Conservation (phyloP, 495 filamentous ascomycete genomes). For the Podospora pseudopauciseta region DNA sequence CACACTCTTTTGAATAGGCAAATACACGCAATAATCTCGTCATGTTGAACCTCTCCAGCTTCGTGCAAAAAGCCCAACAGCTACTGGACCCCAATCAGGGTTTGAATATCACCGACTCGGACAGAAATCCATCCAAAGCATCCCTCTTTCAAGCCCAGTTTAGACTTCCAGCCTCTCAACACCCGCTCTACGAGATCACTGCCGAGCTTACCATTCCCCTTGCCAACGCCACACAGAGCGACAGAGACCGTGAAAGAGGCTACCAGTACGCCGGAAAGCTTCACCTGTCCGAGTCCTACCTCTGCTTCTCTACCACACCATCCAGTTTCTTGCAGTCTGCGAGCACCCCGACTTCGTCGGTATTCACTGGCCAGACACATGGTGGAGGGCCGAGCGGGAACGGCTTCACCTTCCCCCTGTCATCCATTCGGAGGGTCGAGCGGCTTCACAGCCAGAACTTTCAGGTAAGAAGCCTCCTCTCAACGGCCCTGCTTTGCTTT, state of each 20-base stretch:
- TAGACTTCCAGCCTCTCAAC: conserved; percentile 86
- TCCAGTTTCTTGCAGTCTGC: conserved; percentile 80
- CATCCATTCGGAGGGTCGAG: conserved; percentile 86
- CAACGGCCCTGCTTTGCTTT: too few relatives aligned
- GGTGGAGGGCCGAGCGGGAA: conserved; percentile 91
- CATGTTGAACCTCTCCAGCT: conserved; percentile 68
- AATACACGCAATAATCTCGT: conserved; percentile 9
- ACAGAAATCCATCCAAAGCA: conserved; percentile 81
- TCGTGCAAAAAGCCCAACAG: conserved; percentile 89
- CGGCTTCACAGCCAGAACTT: conserved; percentile 84
- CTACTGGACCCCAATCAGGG: conserved; percentile 82
- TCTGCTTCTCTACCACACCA: conserved; percentile 92
- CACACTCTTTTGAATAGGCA: neutral
- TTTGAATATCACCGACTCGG: conserved; percentile 61
- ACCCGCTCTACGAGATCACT: conserved; percentile 89
- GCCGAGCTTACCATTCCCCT: conserved; percentile 86
- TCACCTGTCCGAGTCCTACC: conserved; percentile 86
- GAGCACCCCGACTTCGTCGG: conserved; percentile 66
- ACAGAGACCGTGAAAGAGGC: conserved; percentile 62
- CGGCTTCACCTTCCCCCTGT: conserved; percentile 94
- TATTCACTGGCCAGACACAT: conserved; percentile 83
- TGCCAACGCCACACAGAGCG: conserved; percentile 54
- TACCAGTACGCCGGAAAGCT: conserved; percentile 90
- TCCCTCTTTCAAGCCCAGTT: conserved; percentile 94
- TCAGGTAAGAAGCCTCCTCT: conserved; percentile 40